These are phyloP conservation scores for Collariella sp. DNA, from an alignment of 495 filamentous ascomycete genomes.

Conservation along the genomic window DNA sequence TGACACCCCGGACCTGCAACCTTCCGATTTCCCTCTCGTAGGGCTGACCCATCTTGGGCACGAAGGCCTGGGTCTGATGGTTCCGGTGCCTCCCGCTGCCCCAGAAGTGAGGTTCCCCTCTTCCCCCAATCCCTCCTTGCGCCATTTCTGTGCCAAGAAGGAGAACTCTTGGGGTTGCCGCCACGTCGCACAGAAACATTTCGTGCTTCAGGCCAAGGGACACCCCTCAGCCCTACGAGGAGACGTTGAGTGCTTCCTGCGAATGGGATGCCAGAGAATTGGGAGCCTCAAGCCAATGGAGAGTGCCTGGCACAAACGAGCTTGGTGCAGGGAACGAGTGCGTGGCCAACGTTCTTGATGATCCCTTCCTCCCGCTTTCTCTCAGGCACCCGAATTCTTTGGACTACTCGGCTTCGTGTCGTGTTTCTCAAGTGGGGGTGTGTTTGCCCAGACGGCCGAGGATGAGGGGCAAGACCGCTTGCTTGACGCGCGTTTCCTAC, in stretches of 20 bases:
- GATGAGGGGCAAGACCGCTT: not conserved
- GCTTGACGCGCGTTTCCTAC: not conserved
- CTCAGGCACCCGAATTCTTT: slow-evolving; percentile 6
- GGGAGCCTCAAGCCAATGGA: slow-evolving; percentile 1
- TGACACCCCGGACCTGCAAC: not conserved
- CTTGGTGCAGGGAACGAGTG: not conserved
- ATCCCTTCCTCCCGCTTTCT: not conserved
- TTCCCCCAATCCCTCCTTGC: too few species aligned
- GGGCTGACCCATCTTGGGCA: not conserved
- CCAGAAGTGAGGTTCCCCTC: too few species aligned
- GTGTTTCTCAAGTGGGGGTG: not conserved
- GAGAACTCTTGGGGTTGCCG: not conserved
- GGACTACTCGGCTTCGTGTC: not conserved
- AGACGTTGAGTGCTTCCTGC: not conserved
- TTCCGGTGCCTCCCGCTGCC: not conserved
- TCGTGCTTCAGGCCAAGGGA: slow-evolving; percentile 1
- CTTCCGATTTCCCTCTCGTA: not conserved
- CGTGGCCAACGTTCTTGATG: not conserved
- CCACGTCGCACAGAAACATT: not conserved
- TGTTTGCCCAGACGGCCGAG: not conserved
- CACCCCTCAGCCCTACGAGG: slow-evolving; percentile 6
- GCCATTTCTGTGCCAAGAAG: not conserved
- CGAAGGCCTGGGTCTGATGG: too few species aligned
- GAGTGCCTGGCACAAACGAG: not conserved
- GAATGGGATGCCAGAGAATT: slow-evolving; percentile 5